Evolutionary conservation across 192 early-diverging fungal species (phyloP), one percentile per base, ranked within the genome.

Genomic region (Backusella parvicylindrica): DNA sequence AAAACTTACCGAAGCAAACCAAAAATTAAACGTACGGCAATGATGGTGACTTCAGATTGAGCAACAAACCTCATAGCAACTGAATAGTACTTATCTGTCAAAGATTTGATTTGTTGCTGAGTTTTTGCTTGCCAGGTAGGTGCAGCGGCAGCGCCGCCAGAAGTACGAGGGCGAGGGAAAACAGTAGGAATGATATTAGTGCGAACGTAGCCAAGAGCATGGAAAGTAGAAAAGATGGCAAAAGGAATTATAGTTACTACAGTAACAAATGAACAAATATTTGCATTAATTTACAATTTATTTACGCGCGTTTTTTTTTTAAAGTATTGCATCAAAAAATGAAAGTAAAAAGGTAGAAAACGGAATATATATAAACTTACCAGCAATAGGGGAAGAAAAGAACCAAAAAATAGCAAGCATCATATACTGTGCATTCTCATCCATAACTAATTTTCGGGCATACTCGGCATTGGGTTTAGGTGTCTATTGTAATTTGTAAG

Each of bases 401-500:
- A 82, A 84, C 93, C 93, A 95, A 64, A 90, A 85, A 32, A 93
- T 68, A 3, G 93, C 88, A 50, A 94, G 77, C 40, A 91, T 53
- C 11, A 94, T 79, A 71, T 95, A 95, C 75, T 92, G 91, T 12
- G 88, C 79, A 75, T 95, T 94, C 75, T 95, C 94, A 78, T 95
- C 92, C 56, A 80, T 80, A 68, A 92, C 75, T 35, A 94, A 36
- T n/a, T 77, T 78, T 71, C 89, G 86, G 15, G 88, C 70, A 77
- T 91, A 95, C 32, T 81, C 83, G 35, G 76, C 80, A 53, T 83
- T 87, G 12, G 89, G 73, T 79, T 89, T 84, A 18, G 91, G 91
- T 33, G 75, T 79, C 91, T 92, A 82, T 37, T 50, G 64, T 65
- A 66, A 73, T 41, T 37, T 30, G 11, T 35, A 31, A 26, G 30